phyloP scores from a whole-genome alignment of 805 yeast genomes.

The Kockiozyma suomiensis region DNA sequence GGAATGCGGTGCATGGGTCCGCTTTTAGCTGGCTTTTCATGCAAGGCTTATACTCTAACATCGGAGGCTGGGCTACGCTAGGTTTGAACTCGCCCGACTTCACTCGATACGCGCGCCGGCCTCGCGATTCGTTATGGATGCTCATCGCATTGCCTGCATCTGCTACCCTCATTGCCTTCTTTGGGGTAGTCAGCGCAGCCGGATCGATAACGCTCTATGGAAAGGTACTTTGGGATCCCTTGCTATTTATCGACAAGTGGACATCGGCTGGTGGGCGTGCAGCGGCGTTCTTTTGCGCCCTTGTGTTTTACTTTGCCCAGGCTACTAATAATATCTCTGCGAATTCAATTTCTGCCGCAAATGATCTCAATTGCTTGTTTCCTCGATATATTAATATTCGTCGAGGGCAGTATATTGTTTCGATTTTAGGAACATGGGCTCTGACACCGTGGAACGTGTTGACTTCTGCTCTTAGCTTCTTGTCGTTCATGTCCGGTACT shows the following conservation, averaged over 20 bases:
- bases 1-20: conserved; percentile 42
- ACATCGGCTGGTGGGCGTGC: conserved; percentile 57
- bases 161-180: conserved; percentile 17
- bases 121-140: conserved; percentile 13
- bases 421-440: conserved; percentile 61
- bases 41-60: conserved; percentile 56
- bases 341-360: conserved; percentile 53
- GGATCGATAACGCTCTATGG: conserved; percentile 31
- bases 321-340: conserved; percentile 74
- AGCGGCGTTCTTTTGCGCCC: conserved; percentile 74
- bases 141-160: conserved; percentile 19
- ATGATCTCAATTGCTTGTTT: conserved; percentile 51
- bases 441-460: conserved; percentile 83
- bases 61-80: conserved; percentile 43
- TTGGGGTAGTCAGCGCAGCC: conserved; percentile 26
- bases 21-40: conserved; percentile 50
- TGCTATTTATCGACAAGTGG: conserved; percentile 26
- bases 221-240: conserved; percentile 29
- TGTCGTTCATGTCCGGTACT: conserved; percentile 78
- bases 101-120: conserved; percentile 48
- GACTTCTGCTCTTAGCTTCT: conserved; percentile 68
- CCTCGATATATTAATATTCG: conserved; percentile 60
- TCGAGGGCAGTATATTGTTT: conserved; percentile 72
- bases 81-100: conserved; percentile 54
- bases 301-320: conserved; percentile 73